phyloP scores from a whole-genome alignment of 352 stramenopile genomes.

The Elongisporangium senticosum region DNA sequence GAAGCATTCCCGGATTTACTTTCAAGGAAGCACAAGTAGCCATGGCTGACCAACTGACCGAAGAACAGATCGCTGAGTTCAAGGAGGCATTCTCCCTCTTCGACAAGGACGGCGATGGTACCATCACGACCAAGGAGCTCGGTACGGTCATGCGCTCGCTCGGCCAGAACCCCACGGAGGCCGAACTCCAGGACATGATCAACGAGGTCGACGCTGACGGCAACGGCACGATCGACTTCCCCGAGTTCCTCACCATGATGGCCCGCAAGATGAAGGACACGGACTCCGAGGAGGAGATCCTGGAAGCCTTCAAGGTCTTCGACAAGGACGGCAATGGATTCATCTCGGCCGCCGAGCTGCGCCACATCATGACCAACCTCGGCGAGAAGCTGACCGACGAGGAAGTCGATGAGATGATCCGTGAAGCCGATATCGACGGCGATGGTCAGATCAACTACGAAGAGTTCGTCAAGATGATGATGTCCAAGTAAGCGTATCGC shows the following conservation, averaged over 20 bases:
- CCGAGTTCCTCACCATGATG: slow-evolving; percentile 99
- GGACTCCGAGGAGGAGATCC: slow-evolving; percentile 98
- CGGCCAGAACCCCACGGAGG: slow-evolving; percentile 97
- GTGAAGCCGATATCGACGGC: slow-evolving; percentile 97
- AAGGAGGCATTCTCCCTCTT: slow-evolving; percentile 99
- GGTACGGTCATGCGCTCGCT: slow-evolving; percentile 98
- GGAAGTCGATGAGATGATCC: slow-evolving; percentile 99
- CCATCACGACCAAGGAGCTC: slow-evolving; percentile 99
- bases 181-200: slow-evolving; percentile 99
- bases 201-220: slow-evolving; percentile 99
- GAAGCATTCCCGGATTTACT: slow-evolving; percentile 62
- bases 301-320: slow-evolving; percentile 98
- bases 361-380: slow-evolving; percentile 99
- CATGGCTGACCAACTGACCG: slow-evolving; percentile 88
- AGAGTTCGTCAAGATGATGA: slow-evolving; percentile 99
- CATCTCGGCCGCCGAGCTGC: slow-evolving; percentile 96
- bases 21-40: slow-evolving; percentile 28
- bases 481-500: slow-evolving; percentile 88
- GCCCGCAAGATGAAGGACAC: slow-evolving; percentile 99
- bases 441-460: slow-evolving; percentile 99
- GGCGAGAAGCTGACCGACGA: slow-evolving; percentile 98
- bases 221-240: slow-evolving; percentile 99
- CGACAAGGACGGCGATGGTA: slow-evolving; percentile 98
- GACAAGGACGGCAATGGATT: slow-evolving; percentile 99
- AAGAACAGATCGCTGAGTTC: slow-evolving; percentile 99